phyloP scores from a whole-genome alignment of 139 green algal species.

The Ettlia oleoabundans region DNA sequence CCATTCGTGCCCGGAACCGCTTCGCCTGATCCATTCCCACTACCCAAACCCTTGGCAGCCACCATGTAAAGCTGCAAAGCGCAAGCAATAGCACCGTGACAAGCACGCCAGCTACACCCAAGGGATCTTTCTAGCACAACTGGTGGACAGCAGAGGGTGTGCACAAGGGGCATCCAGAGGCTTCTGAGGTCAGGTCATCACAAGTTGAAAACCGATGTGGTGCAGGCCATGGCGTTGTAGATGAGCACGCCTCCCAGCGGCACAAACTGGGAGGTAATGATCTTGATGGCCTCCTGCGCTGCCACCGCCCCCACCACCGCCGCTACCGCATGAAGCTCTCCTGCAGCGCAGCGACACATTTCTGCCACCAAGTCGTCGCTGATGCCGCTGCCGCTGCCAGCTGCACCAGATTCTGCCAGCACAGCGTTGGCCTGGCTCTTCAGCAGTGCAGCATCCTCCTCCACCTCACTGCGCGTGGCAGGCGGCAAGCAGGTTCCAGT shows the following conservation, averaged over 20 bases:
- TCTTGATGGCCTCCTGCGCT: slow-evolving; percentile 95
- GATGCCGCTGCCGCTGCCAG: neutral
- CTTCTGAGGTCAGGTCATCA: neutral
- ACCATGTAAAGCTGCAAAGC: too few relatives aligned
- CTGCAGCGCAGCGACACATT: slow-evolving; percentile 75
- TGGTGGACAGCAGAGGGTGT: neutral
- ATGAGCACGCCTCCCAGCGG: slow-evolving; percentile 81
- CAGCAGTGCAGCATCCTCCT: slow-evolving; percentile 81
- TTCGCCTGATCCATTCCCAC: too few relatives aligned
- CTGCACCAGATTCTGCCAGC: slow-evolving; percentile 49
- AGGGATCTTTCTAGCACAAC: neutral
- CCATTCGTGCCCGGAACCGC: too few relatives aligned
- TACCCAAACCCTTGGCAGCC: too few relatives aligned
- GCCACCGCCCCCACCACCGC: slow-evolving; percentile 94
- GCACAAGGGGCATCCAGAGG: neutral
- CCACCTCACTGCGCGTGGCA: slow-evolving; percentile 37
- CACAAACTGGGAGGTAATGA: slow-evolving; percentile 95
- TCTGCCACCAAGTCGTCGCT: slow-evolving; percentile 80
- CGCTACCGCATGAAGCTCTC: slow-evolving; percentile 88
- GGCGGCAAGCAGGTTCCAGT: neutral
- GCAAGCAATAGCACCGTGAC: too few relatives aligned
- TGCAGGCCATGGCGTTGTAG: slow-evolving; percentile 87
- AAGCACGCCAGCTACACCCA: too few relatives aligned
- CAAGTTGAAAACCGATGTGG: slow-evolving; percentile 56
- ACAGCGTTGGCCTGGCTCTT: slow-evolving; percentile 56